These are phyloP conservation scores for Aciculosporium take DNA, from an alignment of 2,329 filamentous ascomycete genomes.

Conservation along the genomic window DNA sequence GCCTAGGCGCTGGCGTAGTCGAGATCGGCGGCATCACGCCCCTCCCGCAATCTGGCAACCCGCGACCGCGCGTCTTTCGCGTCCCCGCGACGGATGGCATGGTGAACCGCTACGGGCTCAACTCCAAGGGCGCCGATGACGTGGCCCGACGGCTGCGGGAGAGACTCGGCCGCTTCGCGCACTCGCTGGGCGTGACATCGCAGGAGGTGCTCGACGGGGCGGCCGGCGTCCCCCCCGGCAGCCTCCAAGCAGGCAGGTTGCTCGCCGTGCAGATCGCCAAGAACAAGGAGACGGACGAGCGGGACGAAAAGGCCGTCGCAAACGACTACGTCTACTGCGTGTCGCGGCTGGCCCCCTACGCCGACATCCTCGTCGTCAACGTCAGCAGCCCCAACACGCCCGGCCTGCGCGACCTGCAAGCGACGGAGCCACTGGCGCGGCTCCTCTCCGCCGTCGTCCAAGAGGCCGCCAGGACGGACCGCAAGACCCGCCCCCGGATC, in stretches of 20 bases:
- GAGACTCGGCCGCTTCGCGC: slow-evolving; percentile 65
- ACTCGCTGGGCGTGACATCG: slow-evolving; percentile 55
- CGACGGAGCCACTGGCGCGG: slow-evolving; percentile 64
- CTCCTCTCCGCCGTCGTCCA: slow-evolving; percentile 72
- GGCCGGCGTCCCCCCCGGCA: slow-evolving; percentile 68
- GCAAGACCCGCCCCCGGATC: slow-evolving; percentile 53
- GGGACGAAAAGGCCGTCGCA: slow-evolving; percentile 67
- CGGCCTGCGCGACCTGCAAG: slow-evolving; percentile 75
- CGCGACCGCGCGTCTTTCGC: slow-evolving; percentile 76
- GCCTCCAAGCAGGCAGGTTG: slow-evolving; percentile 58
- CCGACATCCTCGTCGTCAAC: slow-evolving; percentile 94
- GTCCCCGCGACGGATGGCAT: slow-evolving; percentile 71
- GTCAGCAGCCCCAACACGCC: slow-evolving; percentile 95
- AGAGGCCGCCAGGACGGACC: slow-evolving; percentile 53
- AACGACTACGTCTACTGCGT: slow-evolving; percentile 86
- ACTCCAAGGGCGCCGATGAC: slow-evolving; percentile 77
- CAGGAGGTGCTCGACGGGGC: slow-evolving; percentile 61
- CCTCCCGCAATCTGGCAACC: slow-evolving; percentile 75
- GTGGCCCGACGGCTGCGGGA: slow-evolving; percentile 69
- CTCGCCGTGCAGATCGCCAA: slow-evolving; percentile 90
- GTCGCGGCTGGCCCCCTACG: slow-evolving; percentile 66
- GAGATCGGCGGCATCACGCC: slow-evolving; percentile 89
- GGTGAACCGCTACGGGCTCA: slow-evolving; percentile 92
- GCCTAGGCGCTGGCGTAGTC: slow-evolving; percentile 70
- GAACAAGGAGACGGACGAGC: slow-evolving; percentile 83